These are phyloP conservation scores for Begonia peltatifolia DNA, from an alignment of 306 rosid species.

Conservation along the genomic window DNA sequence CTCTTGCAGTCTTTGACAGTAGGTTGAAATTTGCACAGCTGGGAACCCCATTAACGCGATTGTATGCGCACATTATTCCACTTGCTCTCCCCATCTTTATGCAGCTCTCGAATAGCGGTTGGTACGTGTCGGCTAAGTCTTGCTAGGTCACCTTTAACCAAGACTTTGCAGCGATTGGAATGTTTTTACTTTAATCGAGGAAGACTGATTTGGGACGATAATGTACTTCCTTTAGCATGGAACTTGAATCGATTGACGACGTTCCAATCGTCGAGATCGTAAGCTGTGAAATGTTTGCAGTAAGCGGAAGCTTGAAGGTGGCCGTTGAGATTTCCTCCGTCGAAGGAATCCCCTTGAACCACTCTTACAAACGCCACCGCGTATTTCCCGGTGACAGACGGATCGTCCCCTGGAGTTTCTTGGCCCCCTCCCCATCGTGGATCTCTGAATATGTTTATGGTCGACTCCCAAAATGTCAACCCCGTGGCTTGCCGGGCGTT, in stretches of 20 bases:
- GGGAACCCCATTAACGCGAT: conserved; percentile 76
- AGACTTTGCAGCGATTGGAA: no score
- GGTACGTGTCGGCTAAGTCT: conserved; percentile 79
- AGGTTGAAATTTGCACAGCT: conserved; percentile 70
- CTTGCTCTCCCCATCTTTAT: conserved; percentile 55
- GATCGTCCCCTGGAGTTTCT: conserved; percentile 96
- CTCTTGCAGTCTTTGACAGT: conserved; percentile 43
- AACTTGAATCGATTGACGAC: conserved; percentile 49
- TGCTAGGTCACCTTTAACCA: conserved; percentile 49
- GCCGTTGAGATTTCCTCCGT: conserved; percentile 26
- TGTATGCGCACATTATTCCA: conserved; percentile 91
- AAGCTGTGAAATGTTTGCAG: conserved; percentile 91
- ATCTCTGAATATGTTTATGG: conserved; percentile 79
- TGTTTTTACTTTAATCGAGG: no score
- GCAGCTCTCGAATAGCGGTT: conserved; percentile 79
- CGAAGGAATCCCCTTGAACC: conserved; percentile 57
- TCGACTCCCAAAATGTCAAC: conserved; percentile 93
- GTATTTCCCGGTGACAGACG: conserved; percentile 41
- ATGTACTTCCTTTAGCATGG: conserved; percentile 45
- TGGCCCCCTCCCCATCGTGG: conserved; percentile 98
- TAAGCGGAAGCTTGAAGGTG: conserved; percentile 82
- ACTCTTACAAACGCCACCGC: conserved; percentile 73
- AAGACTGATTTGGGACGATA: no score
- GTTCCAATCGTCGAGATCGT: conserved; percentile 82
- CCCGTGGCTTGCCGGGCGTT: conserved; percentile 71